Evolutionary conservation across 2,329 filamentous ascomycete genomes (phyloP).

Genomic region (Didymella keratinophila): DNA sequence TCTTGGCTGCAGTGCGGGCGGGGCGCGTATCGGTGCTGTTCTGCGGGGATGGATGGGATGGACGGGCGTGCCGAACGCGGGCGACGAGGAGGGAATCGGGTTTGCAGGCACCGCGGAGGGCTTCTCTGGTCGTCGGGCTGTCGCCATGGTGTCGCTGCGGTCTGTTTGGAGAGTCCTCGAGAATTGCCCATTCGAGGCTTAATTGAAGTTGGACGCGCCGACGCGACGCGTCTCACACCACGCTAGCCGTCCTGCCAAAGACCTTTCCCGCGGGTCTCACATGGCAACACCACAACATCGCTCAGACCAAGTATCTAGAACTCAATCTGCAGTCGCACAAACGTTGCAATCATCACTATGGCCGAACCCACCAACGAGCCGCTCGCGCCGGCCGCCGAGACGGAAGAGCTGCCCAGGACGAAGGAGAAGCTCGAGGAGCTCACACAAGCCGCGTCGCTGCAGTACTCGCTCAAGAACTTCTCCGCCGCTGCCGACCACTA

Average conservation of each 20-base stretch:
- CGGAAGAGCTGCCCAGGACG: conserved; percentile 52
- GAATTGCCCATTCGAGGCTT: conserved; percentile 4
- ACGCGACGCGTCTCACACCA: conserved; percentile 15
- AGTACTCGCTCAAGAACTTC: conserved; percentile 91
- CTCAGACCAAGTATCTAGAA: background rate
- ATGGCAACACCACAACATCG: conserved; percentile 6
- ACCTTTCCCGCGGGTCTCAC: conserved; percentile 12
- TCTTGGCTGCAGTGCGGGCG: conserved; percentile 60
- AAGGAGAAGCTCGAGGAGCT: conserved; percentile 76
- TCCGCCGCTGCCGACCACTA: conserved; percentile 85
- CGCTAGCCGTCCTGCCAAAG: conserved; percentile 8
- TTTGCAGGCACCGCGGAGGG: conserved; percentile 53
- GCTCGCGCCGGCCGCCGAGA: conserved; percentile 31
- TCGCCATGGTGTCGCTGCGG: conserved; percentile 34
- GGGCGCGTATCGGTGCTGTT: conserved; percentile 53
- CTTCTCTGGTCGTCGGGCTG: conserved; percentile 41
- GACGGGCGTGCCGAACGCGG: conserved; percentile 85
- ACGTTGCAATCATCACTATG: conserved; percentile 25
- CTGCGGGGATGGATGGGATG: conserved; percentile 73
- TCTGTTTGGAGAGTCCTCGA: background rate
- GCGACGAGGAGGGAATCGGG: conserved; percentile 84
- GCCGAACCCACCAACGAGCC: conserved; percentile 31
- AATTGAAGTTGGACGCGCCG: conserved; percentile 5
- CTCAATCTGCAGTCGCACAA: background rate
- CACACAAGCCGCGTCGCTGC: conserved; percentile 78